Evolutionary conservation across 805 yeast genomes (phyloP).

Genomic region (Crinitomyces ghanaensis): DNA sequence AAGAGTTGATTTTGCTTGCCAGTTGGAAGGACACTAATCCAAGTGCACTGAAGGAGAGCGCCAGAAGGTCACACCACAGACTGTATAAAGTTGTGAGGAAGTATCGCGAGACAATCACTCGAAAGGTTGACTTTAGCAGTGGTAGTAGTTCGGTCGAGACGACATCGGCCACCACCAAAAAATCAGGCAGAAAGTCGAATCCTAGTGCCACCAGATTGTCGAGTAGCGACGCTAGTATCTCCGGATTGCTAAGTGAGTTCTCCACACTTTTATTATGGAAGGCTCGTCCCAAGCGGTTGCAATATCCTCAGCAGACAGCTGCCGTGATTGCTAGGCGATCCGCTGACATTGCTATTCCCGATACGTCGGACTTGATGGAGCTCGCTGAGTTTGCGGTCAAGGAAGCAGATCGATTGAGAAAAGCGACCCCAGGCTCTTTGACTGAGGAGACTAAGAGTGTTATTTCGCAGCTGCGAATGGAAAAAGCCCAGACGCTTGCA

Average conservation of each 20-base stretch:
- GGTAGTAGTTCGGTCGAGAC: conserved; percentile 44
- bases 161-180: too few species aligned
- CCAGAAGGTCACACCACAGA: conserved; percentile 74
- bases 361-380: conserved; percentile 40
- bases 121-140: too few species aligned
- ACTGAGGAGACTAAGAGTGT: conserved; percentile 67
- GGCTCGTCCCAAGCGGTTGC: conserved; percentile 45
- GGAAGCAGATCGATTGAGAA: conserved; percentile 50
- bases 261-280: conserved; percentile 33
- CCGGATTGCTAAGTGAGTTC: conserved; percentile 1
- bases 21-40: conserved; percentile 96
- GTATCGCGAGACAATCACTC: conserved; percentile 52
- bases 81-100: conserved; percentile 77
- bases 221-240: background rate
- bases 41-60: conserved; percentile 88
- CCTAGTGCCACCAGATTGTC: background rate
- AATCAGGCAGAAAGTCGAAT: conserved; percentile 24
- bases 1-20: conserved; percentile 77
- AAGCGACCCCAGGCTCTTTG: conserved; percentile 64
- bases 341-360: conserved; percentile 29
- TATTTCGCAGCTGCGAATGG: conserved; percentile 62
- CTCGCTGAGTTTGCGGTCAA: conserved; percentile 43
- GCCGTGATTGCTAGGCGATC: too few species aligned
- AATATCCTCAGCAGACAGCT: conserved; percentile 44
- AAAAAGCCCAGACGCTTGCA: conserved; percentile 68